These are phyloP conservation scores for Aleurites moluccanus DNA, from an alignment of 441 rosid species.

Conservation along the genomic window DNA sequence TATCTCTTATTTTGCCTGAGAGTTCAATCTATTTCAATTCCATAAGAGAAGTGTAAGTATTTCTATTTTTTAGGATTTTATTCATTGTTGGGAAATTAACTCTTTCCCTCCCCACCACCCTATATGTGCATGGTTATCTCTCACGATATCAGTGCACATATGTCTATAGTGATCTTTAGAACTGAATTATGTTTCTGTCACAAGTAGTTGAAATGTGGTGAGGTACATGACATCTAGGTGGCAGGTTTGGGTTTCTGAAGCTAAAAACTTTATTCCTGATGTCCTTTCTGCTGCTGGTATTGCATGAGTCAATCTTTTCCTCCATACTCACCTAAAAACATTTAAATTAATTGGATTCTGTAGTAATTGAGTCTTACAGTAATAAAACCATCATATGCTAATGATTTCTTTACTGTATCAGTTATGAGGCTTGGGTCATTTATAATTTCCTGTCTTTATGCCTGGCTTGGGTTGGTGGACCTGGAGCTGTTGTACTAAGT, in stretches of 20 bases:
- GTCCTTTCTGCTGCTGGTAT: background rate
- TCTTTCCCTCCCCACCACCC: background rate
- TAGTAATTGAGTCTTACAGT: background rate
- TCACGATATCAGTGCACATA: background rate
- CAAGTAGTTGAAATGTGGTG: background rate
- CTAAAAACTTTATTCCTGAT: background rate
- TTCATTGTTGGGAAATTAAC: background rate
- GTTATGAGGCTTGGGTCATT: slow-evolving; percentile 99
- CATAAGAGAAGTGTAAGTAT: slow-evolving; percentile 86
- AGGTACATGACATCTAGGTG: too few species aligned
- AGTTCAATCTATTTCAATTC: slow-evolving; percentile 90
- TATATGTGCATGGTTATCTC: too few species aligned
- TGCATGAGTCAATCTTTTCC: background rate
- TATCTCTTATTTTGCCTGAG: slow-evolving; percentile 68
- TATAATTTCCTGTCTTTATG: slow-evolving; percentile 86
- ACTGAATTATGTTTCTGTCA: too few species aligned
- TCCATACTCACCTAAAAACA: background rate
- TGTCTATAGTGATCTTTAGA: background rate
- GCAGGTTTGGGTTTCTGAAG: background rate
- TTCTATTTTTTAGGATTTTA: background rate
- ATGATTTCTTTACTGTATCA: slow-evolving; percentile 41
- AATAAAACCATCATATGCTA: slow-evolving; percentile 6
- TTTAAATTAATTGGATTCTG: background rate
- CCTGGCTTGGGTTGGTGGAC: slow-evolving; percentile 99
- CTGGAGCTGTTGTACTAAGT: slow-evolving; percentile 94